A percentile compares a stretch with the other conserved stretches of the same genome.
Evolutionary conservation across 192 early-diverging fungal species (phyloP).

Genomic region (Coemansia sp.): DNA sequence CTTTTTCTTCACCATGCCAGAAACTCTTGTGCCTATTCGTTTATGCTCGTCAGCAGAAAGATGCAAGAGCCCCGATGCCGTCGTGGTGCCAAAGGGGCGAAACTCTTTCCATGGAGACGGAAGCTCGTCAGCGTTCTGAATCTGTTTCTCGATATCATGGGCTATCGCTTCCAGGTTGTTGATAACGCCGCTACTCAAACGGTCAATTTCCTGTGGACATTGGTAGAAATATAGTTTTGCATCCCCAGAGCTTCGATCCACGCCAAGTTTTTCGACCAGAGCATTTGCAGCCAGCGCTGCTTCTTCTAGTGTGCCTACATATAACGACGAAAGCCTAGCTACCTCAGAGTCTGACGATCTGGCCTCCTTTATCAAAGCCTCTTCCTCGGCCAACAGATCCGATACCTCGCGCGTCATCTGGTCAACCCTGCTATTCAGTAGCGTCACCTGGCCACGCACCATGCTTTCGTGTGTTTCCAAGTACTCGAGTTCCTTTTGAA

Average conservation of each 20-base stretch:
- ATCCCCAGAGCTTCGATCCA: neutral
- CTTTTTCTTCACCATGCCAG: constrained; percentile 1
- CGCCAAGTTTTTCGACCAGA: constrained; percentile 15
- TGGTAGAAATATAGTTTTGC: constrained; percentile 33
- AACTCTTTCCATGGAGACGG: constrained; percentile 49
- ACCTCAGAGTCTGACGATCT: constrained; percentile 30
- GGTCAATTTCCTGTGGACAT: constrained; percentile 10
- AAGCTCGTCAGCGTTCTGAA: constrained; percentile 16
- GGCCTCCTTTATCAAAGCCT: constrained; percentile 15
- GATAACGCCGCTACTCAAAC: constrained; percentile 10
- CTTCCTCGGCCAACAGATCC: constrained; percentile 33
- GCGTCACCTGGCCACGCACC: constrained; percentile 15
- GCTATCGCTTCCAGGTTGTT: constrained; percentile 6
- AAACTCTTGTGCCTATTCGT: constrained; percentile 8
- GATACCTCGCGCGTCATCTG: constrained; percentile 26
- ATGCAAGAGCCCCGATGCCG: constrained; percentile 17
- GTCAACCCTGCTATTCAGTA: constrained; percentile 26
- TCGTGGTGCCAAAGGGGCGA: constrained; percentile 26
- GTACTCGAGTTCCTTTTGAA: constrained; percentile 6
- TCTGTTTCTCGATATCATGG: constrained; percentile 7
- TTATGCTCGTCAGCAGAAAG: constrained; percentile 18
- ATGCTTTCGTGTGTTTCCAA: constrained; percentile 17
- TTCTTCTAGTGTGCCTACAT: constrained; percentile 34
- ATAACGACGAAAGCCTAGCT: constrained; percentile 21
- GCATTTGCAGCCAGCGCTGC: constrained; percentile 19